Evolutionary conservation across 1,139 yeast genomes (phyloP), one percentile per base, ranked within the genome.

Genomic region (Eremothecium coryli): DNA sequence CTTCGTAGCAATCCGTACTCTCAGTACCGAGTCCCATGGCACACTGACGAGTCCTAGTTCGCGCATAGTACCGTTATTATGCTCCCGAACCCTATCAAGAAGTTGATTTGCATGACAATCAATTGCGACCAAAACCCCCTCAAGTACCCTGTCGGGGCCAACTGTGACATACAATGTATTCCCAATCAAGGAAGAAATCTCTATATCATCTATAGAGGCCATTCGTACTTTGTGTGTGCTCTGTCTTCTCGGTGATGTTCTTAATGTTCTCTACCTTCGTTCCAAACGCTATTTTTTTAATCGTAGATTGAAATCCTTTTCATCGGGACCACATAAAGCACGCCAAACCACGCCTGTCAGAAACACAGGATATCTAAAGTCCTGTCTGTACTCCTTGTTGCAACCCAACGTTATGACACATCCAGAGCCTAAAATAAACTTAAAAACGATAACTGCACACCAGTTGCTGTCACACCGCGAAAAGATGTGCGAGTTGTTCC

Each of bases 21-120:
- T 38, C 7, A 34, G 29, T 6, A 54, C 49, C 11, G 57, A 38
- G 5, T 31, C 31, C 21, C 41, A 39, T 3, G 60, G 60, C 1
- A 55, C 54, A 39, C 59, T 54, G 5, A 55, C 57, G 7, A 55
- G 36, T 2, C 60, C 60, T 35, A 55, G 40, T 18, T 36, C 34
- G 16, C 51, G 37, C 29, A 35, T 20, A 14, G 29, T 25, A 10
- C 32, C 31, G 2, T 33, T 37, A 11, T 38, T 32, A 14, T 32
- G 38, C 35, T 55, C 58, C 23, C 39, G 43, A 30, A 52, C 58
- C 33, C 46, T 43, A 37, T 53, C 56, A 11, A 55, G 37, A 20
- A 55, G 38, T 4, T 53, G 26, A 30, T 55, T 55, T 28, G 46
- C 39, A 26, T 49, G 50, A 8, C 54, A 48, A 24, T 55, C 60